phyloP scores from a whole-genome alignment of 306 rosid species.

The Citrullus mucosospermus region DNA sequence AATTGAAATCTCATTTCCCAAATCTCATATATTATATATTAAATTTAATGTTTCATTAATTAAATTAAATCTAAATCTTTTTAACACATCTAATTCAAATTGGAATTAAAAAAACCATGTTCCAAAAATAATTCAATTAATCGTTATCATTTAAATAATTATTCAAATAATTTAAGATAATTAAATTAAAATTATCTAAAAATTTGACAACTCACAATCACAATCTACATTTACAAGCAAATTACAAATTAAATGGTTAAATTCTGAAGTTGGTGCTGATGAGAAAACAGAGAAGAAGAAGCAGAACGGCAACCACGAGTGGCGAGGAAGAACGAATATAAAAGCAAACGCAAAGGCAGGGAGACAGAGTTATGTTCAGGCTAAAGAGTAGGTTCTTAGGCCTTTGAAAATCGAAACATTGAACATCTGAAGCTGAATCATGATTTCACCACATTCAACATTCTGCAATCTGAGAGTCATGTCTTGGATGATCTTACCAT shows the following conservation, averaged over 20 bases:
- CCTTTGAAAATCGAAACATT: constrained; percentile 25
- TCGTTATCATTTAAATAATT: too few relatives aligned
- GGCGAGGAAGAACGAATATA: neutral
- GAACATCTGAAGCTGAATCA: constrained; percentile 53
- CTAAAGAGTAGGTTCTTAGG: neutral
- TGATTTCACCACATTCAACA: constrained; percentile 61
- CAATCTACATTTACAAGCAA: neutral
- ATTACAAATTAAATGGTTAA: neutral
- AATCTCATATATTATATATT: too few relatives aligned
- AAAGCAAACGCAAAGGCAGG: neutral
- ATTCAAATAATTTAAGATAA: too few relatives aligned
- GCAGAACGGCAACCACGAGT: neutral
- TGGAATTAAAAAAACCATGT: too few relatives aligned
- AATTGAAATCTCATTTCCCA: too few relatives aligned
- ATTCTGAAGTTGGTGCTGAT: neutral
- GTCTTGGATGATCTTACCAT: constrained; percentile 48
- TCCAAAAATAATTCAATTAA: too few relatives aligned
- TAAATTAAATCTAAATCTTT: too few relatives aligned
- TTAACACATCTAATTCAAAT: too few relatives aligned
- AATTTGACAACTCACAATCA: too few relatives aligned
- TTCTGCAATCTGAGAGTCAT: constrained; percentile 59
- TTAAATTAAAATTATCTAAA: too few relatives aligned
- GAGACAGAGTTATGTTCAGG: neutral
- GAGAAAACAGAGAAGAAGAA: neutral
- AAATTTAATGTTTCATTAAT: too few relatives aligned